Conservation (phyloP, 306 rosid species). For the Acacia crassicarpa region DNA sequence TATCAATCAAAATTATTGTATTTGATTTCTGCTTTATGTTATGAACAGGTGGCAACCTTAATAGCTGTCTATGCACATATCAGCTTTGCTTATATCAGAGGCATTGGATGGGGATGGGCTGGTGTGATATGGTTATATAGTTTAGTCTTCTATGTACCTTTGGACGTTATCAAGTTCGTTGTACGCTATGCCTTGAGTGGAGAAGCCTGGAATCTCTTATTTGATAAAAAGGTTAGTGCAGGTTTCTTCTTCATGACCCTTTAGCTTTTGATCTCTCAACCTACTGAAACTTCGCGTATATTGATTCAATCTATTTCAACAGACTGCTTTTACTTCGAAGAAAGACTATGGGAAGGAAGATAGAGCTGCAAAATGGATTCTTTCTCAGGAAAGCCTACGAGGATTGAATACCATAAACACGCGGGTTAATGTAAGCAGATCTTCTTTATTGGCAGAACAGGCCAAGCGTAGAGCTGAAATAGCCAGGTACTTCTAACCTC, state of each 20-base stretch:
- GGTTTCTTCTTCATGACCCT: background rate
- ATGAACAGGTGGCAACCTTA: constrained; percentile 73
- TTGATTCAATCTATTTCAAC: constrained; percentile 37
- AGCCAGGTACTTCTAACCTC: constrained; percentile 46
- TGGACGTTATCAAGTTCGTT: constrained; percentile 74
- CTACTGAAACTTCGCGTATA: background rate
- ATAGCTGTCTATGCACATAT: constrained; percentile 75
- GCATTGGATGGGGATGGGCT: constrained; percentile 96
- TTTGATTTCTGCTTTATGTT: background rate
- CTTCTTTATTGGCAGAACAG: constrained; percentile 66
- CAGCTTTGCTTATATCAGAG: constrained; percentile 67
- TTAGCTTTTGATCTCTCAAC: background rate
- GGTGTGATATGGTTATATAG: constrained; percentile 85
- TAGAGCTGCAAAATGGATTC: constrained; percentile 73
- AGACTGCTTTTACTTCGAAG: constrained; percentile 81
- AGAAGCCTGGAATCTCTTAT: constrained; percentile 85
- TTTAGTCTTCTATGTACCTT: constrained; percentile 70
- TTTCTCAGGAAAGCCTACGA: constrained; percentile 74
- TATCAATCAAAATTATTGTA: background rate
- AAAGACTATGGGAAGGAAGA: constrained; percentile 80
- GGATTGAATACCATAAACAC: constrained; percentile 45
- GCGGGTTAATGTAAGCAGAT: constrained; percentile 34
- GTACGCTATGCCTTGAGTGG: constrained; percentile 79
- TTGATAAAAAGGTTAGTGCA: constrained; percentile 67
- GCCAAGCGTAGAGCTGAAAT: constrained; percentile 69